Base-by-base conservation (phyloP, 768 basidiomycete species). In the Kwoniella mangroviensis region DNA sequence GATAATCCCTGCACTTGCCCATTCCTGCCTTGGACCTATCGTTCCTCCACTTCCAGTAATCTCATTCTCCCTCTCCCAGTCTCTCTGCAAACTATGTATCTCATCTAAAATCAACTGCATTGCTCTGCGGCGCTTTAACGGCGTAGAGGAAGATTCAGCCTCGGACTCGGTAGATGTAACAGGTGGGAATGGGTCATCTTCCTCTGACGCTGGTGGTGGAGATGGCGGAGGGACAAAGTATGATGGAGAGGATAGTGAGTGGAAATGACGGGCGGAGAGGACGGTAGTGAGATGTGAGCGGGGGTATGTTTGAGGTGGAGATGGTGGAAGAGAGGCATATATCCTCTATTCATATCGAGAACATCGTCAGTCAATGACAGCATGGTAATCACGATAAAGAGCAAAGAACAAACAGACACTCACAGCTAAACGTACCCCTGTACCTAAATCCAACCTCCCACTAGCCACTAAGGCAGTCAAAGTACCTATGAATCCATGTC, bases 401-500 rank as follows among this genome's bases (percentile, higher is more conserved):
- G n/a, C n/a, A n/a, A n/a, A 21, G 24, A 43, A 7, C 24, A n/a
- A 4, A 13, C n/a, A n/a, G n/a, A 26, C 26, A 73, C 79, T 72
- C 51, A 77, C 77, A 3, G 79, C 77, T 17, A 82, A 57, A 21
- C 81, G 42, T 34, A 81, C 77, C 3, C 76, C 79, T 19, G 78
- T 78, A 21, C 74, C 67, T 17, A 82, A 70, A 54, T 79, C 79
- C 4, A 82, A 45, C 42, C 74, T 69, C 10, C 78, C 78, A 13
- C 75, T 70, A 13, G 78, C 81, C 5, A 82, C 81, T n/a, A 82
- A 65, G 1, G 78, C 75, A 4, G 81, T 79, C 19, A 82, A 64
- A 26, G 79, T 79, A 1, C 81, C 81, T 58, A 82, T 75, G 68
- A 82, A 82, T 13, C 81, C 81, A 56, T 82, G 79, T 22, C 81